Conservation (phyloP, 495 filamentous ascomycete species). For the Neurospora discreta region DNA sequence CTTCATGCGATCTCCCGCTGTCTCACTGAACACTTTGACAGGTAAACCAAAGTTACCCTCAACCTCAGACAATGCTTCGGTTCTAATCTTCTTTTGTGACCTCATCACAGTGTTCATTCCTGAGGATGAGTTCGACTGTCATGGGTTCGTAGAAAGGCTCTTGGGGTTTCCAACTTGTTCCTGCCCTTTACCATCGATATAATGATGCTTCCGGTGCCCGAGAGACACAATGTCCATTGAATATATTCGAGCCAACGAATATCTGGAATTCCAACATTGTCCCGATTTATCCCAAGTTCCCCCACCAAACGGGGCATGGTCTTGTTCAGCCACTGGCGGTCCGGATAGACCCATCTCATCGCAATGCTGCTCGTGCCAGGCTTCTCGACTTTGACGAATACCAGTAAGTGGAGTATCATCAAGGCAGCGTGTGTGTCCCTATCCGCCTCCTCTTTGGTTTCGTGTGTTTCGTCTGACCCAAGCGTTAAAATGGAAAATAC, state of each 20-base stretch:
- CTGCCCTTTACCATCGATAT: not conserved
- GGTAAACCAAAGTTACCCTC: no score
- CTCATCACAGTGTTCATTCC: no score
- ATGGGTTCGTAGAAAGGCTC: no score
- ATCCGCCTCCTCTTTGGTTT: not conserved
- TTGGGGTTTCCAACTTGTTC: not conserved
- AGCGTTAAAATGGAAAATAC: not conserved
- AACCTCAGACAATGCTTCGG: no score
- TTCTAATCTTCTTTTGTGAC: no score
- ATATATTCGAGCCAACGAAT: not conserved
- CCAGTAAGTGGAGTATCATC: not conserved
- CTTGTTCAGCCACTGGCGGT: not conserved
- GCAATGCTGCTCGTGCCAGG: not conserved
- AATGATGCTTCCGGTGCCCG: not conserved
- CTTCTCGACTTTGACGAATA: not conserved
- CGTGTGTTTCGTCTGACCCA: not conserved
- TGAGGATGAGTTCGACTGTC: no score
- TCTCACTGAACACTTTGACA: no score
- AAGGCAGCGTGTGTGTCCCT: not conserved
- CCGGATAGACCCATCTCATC: not conserved
- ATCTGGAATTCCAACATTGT: not conserved
- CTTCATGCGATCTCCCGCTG: no score
- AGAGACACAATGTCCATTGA: not conserved
- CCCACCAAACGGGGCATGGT: not conserved
- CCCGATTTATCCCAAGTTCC: not conserved